Evolutionary conservation across 441 rosid genomes (phyloP).

Genomic region (Gossypium trilobum): DNA sequence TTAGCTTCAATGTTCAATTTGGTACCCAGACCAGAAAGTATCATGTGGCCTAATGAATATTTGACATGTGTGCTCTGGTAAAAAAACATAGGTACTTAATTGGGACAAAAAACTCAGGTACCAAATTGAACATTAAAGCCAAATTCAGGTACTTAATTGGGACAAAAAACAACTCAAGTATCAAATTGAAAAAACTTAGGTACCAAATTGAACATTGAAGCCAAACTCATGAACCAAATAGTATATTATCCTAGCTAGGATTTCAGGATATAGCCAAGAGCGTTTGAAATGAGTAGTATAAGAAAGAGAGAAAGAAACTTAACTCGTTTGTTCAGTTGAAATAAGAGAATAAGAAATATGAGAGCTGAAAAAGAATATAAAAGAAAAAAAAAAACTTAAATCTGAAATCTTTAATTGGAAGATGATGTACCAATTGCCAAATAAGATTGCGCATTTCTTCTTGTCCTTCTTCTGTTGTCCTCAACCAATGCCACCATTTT

Average conservation of each 20-base stretch:
- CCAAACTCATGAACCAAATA: too few species aligned
- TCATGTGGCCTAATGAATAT: too few species aligned
- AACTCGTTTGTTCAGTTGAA: not conserved
- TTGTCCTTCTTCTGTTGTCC: slow-evolving; percentile 72
- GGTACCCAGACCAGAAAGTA: too few species aligned
- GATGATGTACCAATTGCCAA: slow-evolving; percentile 64
- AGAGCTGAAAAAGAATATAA: not conserved
- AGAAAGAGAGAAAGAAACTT: not conserved
- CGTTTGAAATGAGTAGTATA: not conserved
- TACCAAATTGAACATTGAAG: too few species aligned
- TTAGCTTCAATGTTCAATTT: too few species aligned
- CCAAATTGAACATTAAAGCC: too few species aligned
- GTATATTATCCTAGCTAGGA: not conserved
- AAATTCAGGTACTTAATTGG: too few species aligned
- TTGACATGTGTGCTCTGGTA: too few species aligned
- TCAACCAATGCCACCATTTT: slow-evolving; percentile 97
- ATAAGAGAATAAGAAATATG: not conserved
- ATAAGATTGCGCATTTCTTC: slow-evolving; percentile 82
- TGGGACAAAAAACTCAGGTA: too few species aligned
- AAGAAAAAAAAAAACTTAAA: not conserved
- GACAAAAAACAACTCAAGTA: too few species aligned
- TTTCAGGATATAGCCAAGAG: not conserved
- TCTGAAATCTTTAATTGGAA: not conserved
- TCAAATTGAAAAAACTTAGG: too few species aligned
- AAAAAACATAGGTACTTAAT: too few species aligned